Conservation (phyloP, 352 stramenopile species). For the Peronospora belbahrii region DNA sequence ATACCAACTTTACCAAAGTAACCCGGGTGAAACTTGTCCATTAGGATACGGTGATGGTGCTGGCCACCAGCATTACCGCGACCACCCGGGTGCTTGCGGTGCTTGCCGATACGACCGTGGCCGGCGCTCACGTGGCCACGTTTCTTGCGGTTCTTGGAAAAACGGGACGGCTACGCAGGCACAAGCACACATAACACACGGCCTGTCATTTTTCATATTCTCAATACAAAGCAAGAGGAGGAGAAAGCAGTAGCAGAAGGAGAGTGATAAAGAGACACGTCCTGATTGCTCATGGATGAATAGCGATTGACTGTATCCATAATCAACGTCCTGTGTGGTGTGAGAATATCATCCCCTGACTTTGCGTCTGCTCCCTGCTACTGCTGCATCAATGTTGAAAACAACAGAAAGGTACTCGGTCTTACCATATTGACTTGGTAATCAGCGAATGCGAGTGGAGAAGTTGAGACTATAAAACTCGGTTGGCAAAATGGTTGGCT, state of each 20-base stretch:
- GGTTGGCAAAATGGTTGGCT: slow-evolving; percentile 64
- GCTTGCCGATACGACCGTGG: slow-evolving; percentile 99
- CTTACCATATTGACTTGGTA: slow-evolving; percentile 88
- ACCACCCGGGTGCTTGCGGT: slow-evolving; percentile 99
- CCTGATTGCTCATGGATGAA: not conserved
- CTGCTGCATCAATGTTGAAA: not conserved
- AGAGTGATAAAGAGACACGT: not conserved
- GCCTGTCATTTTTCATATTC: slow-evolving; percentile 31
- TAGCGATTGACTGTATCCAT: not conserved
- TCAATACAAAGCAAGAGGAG: not conserved
- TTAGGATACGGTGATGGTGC: slow-evolving; percentile 99
- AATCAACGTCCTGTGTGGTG: not conserved
- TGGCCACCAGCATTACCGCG: slow-evolving; percentile 99
- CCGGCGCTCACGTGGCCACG: slow-evolving; percentile 98
- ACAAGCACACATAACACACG: slow-evolving; percentile 45
- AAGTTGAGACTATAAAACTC: not conserved
- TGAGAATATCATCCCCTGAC: not conserved
- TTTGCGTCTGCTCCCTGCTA: not conserved
- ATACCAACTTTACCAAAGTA: slow-evolving; percentile 99
- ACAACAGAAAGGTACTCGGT: slow-evolving; percentile 7
- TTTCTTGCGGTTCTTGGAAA: slow-evolving; percentile 99
- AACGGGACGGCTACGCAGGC: slow-evolving; percentile 70
- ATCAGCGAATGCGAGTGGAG: slow-evolving; percentile 82
- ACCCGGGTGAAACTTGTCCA: slow-evolving; percentile 99
- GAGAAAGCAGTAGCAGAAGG: not conserved